Base-by-base conservation (phyloP, 805 yeast genomes). In the Yarrowia bubula region DNA sequence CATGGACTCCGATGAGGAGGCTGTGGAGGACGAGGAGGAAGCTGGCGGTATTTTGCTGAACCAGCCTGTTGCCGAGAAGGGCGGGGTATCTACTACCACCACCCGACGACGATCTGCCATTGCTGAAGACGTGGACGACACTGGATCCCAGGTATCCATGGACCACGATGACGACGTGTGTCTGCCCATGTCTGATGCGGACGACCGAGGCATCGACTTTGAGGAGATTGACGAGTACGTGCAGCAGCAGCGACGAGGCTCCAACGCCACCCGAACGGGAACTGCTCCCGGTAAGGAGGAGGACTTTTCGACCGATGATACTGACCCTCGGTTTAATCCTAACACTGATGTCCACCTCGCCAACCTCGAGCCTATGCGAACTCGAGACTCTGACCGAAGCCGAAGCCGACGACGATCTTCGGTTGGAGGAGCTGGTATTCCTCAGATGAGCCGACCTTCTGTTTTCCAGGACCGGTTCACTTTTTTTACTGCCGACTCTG, bases 161-260 rank as follows among this genome's bases (percentile, higher is more conserved):
- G 96, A 90, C 70, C 97, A 92, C 73, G 90, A 97, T 0, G 91
- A 92, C 73, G 98, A 93, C 82, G 99, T 93, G 50, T 93, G 98
- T 80, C 92, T 92, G 76, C 98, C 98, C 1, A 88, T 91, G 90
- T 86, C 89, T 4, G 88, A 87, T n/a, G n/a, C n/a, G 67, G 79
- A 84, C 60, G 66, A 62, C 31, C 69, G 84, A 47, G 97, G 96
- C 15, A 90, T 95, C 69, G 97, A 93, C 75, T 91, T 93, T 71
- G 91, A 86, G 71, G 98, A 92, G 72, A 83, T 93, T 69, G 97
- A 90, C 66, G 95, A 89, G 70, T 90, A 88, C 72, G 85, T 88
- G 48, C 79, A 80, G 63, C 38, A 28, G 32, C 55, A 47, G 57
- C 55, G 65, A 48, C 33, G 41, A 35, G 64, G 64, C n/a, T 58